phyloP scores from a whole-genome alignment of 306 rosid species.

The Casuarina cunninghamiana region DNA sequence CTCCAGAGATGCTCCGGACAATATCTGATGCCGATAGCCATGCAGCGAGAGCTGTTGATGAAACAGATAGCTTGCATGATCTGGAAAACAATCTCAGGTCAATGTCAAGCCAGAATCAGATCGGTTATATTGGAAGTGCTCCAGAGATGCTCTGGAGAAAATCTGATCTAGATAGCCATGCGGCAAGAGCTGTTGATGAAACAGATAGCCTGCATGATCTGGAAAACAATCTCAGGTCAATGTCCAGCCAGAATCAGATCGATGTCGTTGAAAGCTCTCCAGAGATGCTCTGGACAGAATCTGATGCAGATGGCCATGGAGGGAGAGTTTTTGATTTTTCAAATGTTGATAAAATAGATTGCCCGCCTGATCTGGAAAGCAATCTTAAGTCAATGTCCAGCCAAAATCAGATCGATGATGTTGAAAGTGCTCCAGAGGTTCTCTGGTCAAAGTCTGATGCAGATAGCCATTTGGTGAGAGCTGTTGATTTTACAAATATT shows the following conservation, averaged over 20 bases:
- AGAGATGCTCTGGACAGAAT: constrained; percentile 35
- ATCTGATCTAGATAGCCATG: constrained; percentile 32
- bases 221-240: constrained; percentile 39
- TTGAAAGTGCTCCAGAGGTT: constrained; percentile 59
- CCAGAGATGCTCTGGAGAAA: constrained; percentile 41
- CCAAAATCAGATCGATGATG: constrained; percentile 52
- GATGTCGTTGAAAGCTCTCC: constrained; percentile 79
- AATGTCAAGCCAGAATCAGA: constrained; percentile 33
- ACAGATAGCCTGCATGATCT: not conserved
- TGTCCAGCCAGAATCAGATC: constrained; percentile 34
- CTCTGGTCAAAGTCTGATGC: no score
- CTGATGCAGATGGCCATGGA: constrained; percentile 27
- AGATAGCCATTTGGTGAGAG: no score
- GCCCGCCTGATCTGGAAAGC: constrained; percentile 11
- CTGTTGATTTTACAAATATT: constrained; percentile 36
- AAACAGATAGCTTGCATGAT: not conserved
- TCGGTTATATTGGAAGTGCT: constrained; percentile 74
- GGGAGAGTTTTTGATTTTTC: not conserved
- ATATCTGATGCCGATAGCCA: constrained; percentile 30
- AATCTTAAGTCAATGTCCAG: constrained; percentile 36
- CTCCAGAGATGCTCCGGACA: constrained; percentile 44
- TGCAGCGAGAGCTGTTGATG: constrained; percentile 28
- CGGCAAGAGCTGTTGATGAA: constrained; percentile 26
- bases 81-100: constrained; percentile 37
- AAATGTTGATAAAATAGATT: constrained; percentile 19